Percentiles rank a stretch among this genome's conserved stretches.
These are phyloP conservation scores for Cryptomeria japonica DNA, from an alignment of 75 land plant genomes.

Conservation along the genomic window DNA sequence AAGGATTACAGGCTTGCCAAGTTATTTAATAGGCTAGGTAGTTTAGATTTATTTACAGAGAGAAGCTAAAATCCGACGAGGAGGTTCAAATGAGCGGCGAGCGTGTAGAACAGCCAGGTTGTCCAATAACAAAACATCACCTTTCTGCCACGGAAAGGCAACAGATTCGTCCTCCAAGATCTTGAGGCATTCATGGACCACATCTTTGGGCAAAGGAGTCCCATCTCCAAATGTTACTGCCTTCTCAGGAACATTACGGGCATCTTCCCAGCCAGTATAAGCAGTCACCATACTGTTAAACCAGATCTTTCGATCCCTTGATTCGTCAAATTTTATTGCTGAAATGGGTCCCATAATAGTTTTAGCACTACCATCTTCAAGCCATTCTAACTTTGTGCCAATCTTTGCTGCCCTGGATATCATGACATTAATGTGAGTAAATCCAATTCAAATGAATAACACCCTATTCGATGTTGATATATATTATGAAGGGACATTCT, in stretches of 20 bases:
- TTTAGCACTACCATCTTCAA: slow-evolving; percentile 69
- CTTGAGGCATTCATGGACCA: slow-evolving; percentile 67
- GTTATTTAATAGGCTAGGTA: neutral
- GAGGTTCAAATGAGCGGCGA: slow-evolving; percentile 71
- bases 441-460: neutral
- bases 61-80: slow-evolving; percentile 91
- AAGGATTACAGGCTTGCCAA: neutral
- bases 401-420: slow-evolving; percentile 74
- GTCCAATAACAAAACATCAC: slow-evolving; percentile 84
- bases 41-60: slow-evolving; percentile 59
- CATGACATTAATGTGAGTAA: neutral
- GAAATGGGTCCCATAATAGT: slow-evolving; percentile 94
- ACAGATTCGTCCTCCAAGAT: slow-evolving; percentile 83
- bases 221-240: slow-evolving; percentile 98
- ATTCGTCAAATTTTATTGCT: slow-evolving; percentile 73
- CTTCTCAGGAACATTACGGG: slow-evolving; percentile 83
- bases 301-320: slow-evolving; percentile 82
- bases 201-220: slow-evolving; percentile 73
- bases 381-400: slow-evolving; percentile 88
- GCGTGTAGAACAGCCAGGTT: slow-evolving; percentile 90
- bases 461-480: neutral
- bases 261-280: slow-evolving; percentile 94
- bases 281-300: slow-evolving; percentile 99
- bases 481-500: no score
- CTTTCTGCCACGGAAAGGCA: slow-evolving; percentile 74